Evolutionary conservation across 345 rosid genomes (phyloP).

Genomic region (Camelina sativa): DNA sequence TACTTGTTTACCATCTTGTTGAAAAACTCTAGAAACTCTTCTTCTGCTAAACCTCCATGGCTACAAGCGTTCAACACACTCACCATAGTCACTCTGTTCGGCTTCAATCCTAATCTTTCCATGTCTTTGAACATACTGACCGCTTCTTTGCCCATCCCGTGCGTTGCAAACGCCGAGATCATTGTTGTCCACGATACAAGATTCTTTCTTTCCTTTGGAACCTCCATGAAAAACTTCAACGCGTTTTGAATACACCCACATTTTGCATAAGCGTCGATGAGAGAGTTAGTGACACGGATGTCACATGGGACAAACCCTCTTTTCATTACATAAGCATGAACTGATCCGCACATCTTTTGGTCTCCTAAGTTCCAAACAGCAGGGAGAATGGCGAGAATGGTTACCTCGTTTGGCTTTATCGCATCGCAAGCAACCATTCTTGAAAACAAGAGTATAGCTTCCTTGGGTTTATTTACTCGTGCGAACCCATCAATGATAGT

Average conservation of each 20-base stretch:
- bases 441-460: slow-evolving; percentile 69
- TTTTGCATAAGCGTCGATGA: slow-evolving; percentile 73
- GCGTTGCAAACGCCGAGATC: slow-evolving; percentile 81
- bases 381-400: slow-evolving; percentile 69
- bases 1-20: slow-evolving; percentile 58
- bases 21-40: slow-evolving; percentile 63
- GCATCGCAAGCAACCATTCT: slow-evolving; percentile 64
- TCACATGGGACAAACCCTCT: slow-evolving; percentile 59
- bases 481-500: slow-evolving; percentile 80
- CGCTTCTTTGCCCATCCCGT: slow-evolving; percentile 84
- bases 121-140: slow-evolving; percentile 57
- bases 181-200: slow-evolving; percentile 83
- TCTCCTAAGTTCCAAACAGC: slow-evolving; percentile 62
- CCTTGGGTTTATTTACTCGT: slow-evolving; percentile 48
- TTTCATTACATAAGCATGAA: slow-evolving; percentile 68
- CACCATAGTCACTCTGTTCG: slow-evolving; percentile 73
- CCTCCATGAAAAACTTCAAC: slow-evolving; percentile 58
- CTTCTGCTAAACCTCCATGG: slow-evolving; percentile 81
- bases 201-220: slow-evolving; percentile 52
- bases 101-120: slow-evolving; percentile 60
- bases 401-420: slow-evolving; percentile 61
- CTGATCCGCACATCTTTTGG: slow-evolving; percentile 53
- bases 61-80: slow-evolving; percentile 85
- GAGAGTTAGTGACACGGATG: slow-evolving; percentile 67
- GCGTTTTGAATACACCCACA: slow-evolving; percentile 74